phyloP scores from a whole-genome alignment of 345 rosid genomes.

The Salix purpurea region DNA sequence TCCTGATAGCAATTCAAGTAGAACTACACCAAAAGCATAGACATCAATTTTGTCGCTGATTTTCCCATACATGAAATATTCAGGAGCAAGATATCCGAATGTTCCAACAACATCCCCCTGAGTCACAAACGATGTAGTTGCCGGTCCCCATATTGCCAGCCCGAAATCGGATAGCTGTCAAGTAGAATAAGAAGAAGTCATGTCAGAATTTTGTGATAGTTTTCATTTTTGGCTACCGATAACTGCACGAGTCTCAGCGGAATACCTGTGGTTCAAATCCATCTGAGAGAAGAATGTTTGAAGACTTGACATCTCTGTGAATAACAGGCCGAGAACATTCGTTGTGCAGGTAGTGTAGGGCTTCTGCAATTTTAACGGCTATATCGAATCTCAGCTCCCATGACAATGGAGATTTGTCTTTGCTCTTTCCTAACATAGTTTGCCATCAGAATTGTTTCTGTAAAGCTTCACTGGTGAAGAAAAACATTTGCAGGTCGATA shows the following conservation, averaged over 20 bases:
- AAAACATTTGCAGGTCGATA: background rate
- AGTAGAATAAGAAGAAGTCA: conserved; percentile 6
- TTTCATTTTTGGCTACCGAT: background rate
- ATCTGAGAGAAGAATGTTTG: conserved; percentile 81
- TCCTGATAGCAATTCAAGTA: conserved; percentile 85
- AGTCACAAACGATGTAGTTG: conserved; percentile 49
- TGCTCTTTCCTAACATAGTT: conserved; percentile 27
- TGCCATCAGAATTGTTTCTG: conserved; percentile 8
- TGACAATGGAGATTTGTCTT: conserved; percentile 33
- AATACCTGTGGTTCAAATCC: conserved; percentile 70
- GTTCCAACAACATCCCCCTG: conserved; percentile 78
- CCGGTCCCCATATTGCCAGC: conserved; percentile 81
- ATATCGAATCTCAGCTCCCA: conserved; percentile 66
- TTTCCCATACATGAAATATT: conserved; percentile 93
- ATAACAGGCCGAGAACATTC: conserved; percentile 68
- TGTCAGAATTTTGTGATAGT: background rate
- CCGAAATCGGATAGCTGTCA: conserved; percentile 86
- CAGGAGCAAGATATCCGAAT: conserved; percentile 97
- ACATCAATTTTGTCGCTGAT: conserved; percentile 87
- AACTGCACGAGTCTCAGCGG: background rate
- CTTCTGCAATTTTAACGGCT: conserved; percentile 68
- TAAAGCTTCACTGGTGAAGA: background rate
- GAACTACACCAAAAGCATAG: conserved; percentile 86
- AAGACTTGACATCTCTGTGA: conserved; percentile 88
- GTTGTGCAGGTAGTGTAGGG: conserved; percentile 63